phyloP scores from a whole-genome alignment of 2,329 filamentous ascomycete species.

The Calonectria pteridis region DNA sequence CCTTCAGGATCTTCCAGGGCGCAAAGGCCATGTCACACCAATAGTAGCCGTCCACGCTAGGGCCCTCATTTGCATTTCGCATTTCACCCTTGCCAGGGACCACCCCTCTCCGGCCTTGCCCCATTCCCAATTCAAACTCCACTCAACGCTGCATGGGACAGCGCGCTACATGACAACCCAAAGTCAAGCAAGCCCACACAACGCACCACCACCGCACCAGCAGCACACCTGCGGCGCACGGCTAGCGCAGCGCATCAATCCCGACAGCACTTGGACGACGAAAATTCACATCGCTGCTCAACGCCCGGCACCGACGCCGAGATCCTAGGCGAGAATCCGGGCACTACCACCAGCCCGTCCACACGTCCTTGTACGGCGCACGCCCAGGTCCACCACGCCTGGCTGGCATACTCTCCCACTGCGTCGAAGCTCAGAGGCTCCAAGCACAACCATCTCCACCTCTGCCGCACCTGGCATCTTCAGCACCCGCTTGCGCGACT shows the following conservation, averaged over 20 bases:
- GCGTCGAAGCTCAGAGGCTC: conserved; percentile 39
- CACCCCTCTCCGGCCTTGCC: conserved; percentile 25
- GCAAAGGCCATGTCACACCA: conserved; percentile 41
- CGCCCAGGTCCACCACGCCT: conserved; percentile 32
- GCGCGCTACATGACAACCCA: conserved; percentile 26
- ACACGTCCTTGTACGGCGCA: conserved; percentile 6
- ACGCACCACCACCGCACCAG: conserved; percentile 13
- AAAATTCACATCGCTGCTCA: conserved; percentile 26
- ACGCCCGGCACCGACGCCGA: background rate
- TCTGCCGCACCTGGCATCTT: conserved; percentile 31
- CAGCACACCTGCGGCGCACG: conserved; percentile 18
- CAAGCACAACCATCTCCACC: conserved; percentile 31
- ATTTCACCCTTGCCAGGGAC: conserved; percentile 39
- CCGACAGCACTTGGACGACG: conserved; percentile 27
- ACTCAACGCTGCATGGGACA: conserved; percentile 43
- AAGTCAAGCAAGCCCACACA: conserved; percentile 9
- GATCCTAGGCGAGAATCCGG: conserved; percentile 1
- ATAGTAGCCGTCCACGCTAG: conserved; percentile 50
- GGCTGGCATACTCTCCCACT: conserved; percentile 8
- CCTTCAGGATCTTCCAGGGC: conserved; percentile 6
- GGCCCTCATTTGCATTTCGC: conserved; percentile 37
- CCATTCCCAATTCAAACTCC: conserved; percentile 37
- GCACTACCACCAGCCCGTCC: background rate
- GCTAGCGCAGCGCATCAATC: conserved; percentile 16
- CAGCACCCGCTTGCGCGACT: conserved; percentile 37